Evolutionary conservation across 2,329 filamentous ascomycete species (phyloP).

Genomic region (Tolypocladium ophioglossoides): DNA sequence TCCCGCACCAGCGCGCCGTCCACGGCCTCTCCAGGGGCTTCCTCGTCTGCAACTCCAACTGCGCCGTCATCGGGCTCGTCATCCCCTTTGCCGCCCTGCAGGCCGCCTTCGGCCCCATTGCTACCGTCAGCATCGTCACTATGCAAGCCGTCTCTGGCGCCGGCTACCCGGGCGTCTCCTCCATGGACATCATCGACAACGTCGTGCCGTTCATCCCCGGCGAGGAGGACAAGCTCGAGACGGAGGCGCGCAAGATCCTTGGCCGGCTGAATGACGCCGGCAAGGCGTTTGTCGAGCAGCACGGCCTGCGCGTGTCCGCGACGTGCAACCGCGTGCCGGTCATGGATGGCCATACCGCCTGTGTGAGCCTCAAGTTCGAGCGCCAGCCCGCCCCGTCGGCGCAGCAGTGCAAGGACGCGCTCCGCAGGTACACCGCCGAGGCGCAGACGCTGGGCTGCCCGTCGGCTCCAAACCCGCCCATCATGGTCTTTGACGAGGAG

Average conservation of each 20-base stretch:
- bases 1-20: conserved; percentile 74
- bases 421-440: conserved; percentile 74
- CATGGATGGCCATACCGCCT: conserved; percentile 90
- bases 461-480: conserved; percentile 71
- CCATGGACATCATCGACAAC: conserved; percentile 95
- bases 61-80: conserved; percentile 90
- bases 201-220: conserved; percentile 88
- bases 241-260: conserved; percentile 90
- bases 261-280: conserved; percentile 60
- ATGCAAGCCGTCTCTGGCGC: conserved; percentile 92
- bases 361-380: conserved; percentile 76
- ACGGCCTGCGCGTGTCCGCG: conserved; percentile 64
- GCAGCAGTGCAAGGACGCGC: conserved; percentile 65
- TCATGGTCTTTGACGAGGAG: conserved; percentile 79
- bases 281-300: conserved; percentile 69
- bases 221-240: conserved; percentile 94
- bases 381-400: conserved; percentile 63
- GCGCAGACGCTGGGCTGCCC: conserved; percentile 77
- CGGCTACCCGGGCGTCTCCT: conserved; percentile 80
- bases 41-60: conserved; percentile 96
- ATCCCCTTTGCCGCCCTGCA: conserved; percentile 90
- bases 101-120: conserved; percentile 74
- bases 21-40: conserved; percentile 73
- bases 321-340: conserved; percentile 94
- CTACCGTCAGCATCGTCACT: conserved; percentile 69